Percentiles rank a stretch among this genome's conserved stretches.
phyloP scores from a whole-genome alignment of 306 rosid species.

The Pueraria montana region DNA sequence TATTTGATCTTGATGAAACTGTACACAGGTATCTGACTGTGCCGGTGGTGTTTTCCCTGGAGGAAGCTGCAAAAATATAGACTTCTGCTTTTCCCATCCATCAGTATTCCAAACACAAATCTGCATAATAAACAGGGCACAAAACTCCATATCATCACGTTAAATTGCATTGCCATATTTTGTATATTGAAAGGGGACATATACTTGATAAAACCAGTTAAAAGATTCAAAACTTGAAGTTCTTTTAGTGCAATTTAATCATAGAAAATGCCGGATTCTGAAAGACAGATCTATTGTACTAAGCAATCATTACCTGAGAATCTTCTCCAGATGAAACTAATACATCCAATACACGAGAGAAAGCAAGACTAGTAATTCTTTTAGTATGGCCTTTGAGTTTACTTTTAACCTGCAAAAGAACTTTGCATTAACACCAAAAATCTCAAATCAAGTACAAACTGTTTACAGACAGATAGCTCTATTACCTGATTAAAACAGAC shows the following conservation, averaged over 20 bases:
- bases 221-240: background rate
- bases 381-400: constrained; percentile 58
- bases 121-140: constrained; percentile 54
- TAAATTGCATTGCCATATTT: background rate
- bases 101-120: constrained; percentile 92
- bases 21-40: constrained; percentile 87
- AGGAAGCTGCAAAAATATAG: constrained; percentile 87
- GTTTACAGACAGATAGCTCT: constrained; percentile 2
- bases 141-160: constrained; percentile 31
- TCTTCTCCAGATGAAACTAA: constrained; percentile 61
- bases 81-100: constrained; percentile 95
- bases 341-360: constrained; percentile 48
- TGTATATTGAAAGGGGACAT: background rate
- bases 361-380: constrained; percentile 55
- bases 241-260: constrained; percentile 5
- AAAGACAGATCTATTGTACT: constrained; percentile 2
- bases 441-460: constrained; percentile 41
- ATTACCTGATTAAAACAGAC: constrained; percentile 97
- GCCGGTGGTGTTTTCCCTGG: constrained; percentile 79
- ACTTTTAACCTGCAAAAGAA: constrained; percentile 54
- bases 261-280: constrained; percentile 31
- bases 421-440: constrained; percentile 37
- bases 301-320: constrained; percentile 72
- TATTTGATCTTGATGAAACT: constrained; percentile 93
- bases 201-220: background rate